Conservation (phyloP, 2,329 filamentous ascomycete genomes). For the Cytospora leucostoma region DNA sequence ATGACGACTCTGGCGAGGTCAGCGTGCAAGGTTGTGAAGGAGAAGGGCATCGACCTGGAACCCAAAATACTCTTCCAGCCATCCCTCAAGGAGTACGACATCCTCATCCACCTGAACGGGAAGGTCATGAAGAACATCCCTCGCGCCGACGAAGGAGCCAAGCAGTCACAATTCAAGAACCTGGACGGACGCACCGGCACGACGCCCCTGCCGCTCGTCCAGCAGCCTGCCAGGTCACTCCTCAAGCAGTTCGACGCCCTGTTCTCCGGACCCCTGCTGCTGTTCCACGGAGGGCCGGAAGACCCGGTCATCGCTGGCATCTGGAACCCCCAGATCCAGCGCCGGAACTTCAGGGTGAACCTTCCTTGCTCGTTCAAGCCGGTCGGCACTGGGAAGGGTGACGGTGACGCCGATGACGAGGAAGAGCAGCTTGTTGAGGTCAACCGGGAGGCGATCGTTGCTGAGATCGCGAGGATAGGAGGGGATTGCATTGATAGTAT, state of each 20-base stretch:
- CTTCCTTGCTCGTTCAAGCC: constrained; percentile 68
- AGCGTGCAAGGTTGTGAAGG: constrained; percentile 63
- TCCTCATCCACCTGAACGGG: constrained; percentile 71
- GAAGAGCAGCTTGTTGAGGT: constrained; percentile 56
- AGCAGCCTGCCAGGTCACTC: constrained; percentile 64
- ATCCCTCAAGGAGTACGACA: constrained; percentile 77
- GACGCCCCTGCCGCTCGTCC: constrained; percentile 51
- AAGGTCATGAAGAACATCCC: constrained; percentile 50
- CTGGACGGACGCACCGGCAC: constrained; percentile 61
- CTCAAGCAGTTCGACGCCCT: constrained; percentile 65
- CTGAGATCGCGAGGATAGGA: constrained; percentile 71
- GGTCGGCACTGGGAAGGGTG: constrained; percentile 33
- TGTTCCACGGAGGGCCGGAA: constrained; percentile 72
- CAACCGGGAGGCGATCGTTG: constrained; percentile 67
- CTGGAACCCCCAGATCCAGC: constrained; percentile 58
- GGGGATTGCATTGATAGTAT: constrained; percentile 69
- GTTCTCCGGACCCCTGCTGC: constrained; percentile 71
- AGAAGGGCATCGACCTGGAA: constrained; percentile 55
- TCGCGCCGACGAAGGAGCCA: constrained; percentile 37
- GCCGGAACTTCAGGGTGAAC: constrained; percentile 68
- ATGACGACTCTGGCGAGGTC: constrained; percentile 81
- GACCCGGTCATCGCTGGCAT: constrained; percentile 57
- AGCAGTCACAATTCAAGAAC: constrained; percentile 73
- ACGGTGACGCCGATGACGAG: constrained; percentile 40
- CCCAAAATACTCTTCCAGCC: constrained; percentile 69